These are phyloP conservation scores for Termitomyces titanicus DNA, from an alignment of 768 basidiomycete genomes.

Conservation along the genomic window DNA sequence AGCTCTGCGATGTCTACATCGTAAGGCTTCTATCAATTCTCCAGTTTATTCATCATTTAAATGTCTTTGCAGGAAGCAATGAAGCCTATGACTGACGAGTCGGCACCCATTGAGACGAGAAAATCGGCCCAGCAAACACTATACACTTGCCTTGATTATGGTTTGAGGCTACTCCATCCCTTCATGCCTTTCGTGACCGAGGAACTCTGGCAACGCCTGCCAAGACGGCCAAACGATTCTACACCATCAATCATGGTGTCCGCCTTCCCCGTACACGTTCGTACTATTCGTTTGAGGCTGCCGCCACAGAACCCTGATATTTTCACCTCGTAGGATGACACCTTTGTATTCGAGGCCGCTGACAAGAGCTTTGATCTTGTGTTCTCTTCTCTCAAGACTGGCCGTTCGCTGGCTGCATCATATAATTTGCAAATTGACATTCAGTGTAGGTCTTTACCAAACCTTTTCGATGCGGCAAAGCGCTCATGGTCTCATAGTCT, in stretches of 20 bases:
- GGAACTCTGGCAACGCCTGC: conserved; percentile 96
- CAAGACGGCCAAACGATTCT: conserved; percentile 75
- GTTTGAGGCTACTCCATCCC: conserved; percentile 87
- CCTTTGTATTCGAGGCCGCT: conserved; percentile 64
- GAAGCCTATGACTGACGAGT: conserved; percentile 93
- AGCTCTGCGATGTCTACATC: conserved; percentile 99
- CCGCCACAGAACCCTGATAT: neutral
- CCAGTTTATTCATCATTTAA: neutral
- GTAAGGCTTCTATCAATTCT: conserved; percentile 38
- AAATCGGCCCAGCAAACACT: conserved; percentile 92
- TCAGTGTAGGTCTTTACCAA: conserved; percentile 49
- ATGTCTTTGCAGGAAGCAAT: conserved; percentile 77
- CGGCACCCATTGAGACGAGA: conserved; percentile 55
- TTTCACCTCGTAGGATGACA: conserved; percentile 44
- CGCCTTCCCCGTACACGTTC: conserved; percentile 73
- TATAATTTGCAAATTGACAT: conserved; percentile 87
- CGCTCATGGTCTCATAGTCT: conserved; percentile 48
- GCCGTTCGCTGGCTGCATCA: conserved; percentile 82
- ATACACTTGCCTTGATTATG: conserved; percentile 91
- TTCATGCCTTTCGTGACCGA: conserved; percentile 99
- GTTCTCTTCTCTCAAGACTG: conserved; percentile 71
- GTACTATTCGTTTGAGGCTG: conserved; percentile 24
- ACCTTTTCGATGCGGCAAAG: neutral
- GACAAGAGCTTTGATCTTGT: conserved; percentile 86
- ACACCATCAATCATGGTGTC: conserved; percentile 91